Evolutionary conservation across 2,329 filamentous ascomycete genomes (phyloP).

Genomic region (Cordyceps javanica): DNA sequence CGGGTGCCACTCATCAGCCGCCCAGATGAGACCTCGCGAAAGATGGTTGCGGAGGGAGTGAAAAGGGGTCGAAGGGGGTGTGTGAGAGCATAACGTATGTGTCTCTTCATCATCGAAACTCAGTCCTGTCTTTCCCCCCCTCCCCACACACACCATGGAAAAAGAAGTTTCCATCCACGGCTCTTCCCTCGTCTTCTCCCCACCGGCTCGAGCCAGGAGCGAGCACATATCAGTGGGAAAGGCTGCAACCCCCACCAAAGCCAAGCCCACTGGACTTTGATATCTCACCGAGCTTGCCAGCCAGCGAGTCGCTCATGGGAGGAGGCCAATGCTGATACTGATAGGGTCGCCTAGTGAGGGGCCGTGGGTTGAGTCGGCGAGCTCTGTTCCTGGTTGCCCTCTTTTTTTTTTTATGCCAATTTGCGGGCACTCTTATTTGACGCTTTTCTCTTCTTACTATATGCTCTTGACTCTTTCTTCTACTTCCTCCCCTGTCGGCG

Average conservation of each 20-base stretch:
- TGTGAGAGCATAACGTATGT: not conserved
- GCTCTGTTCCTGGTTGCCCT: too few relatives aligned
- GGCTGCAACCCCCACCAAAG: not conserved
- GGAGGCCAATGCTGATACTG: too few relatives aligned
- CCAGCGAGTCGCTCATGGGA: too few relatives aligned
- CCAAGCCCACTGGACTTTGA: not conserved
- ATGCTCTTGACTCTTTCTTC: not conserved
- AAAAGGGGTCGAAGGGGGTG: not conserved
- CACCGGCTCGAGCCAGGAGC: too few relatives aligned
- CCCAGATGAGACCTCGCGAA: not conserved
- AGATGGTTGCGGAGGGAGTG: not conserved
- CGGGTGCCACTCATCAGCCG: too few relatives aligned
- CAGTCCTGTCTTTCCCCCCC: not conserved
- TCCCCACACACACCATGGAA: not conserved
- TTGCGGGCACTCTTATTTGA: too few relatives aligned
- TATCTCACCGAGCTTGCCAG: too few relatives aligned
- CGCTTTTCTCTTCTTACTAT: not conserved
- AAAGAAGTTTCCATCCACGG: slow-evolving; percentile 11
- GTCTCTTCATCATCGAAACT: not conserved
- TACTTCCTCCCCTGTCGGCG: not conserved
- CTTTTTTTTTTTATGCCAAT: not conserved
- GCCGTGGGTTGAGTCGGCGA: too few relatives aligned
- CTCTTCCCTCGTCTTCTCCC: slow-evolving; percentile 1
- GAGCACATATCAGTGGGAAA: too few relatives aligned
- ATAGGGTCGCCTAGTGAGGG: too few relatives aligned